Evolutionary conservation across 352 stramenopile genomes (phyloP), one percentile per base, ranked within the genome.

Genomic region (Globisporangium spiculum): DNA sequence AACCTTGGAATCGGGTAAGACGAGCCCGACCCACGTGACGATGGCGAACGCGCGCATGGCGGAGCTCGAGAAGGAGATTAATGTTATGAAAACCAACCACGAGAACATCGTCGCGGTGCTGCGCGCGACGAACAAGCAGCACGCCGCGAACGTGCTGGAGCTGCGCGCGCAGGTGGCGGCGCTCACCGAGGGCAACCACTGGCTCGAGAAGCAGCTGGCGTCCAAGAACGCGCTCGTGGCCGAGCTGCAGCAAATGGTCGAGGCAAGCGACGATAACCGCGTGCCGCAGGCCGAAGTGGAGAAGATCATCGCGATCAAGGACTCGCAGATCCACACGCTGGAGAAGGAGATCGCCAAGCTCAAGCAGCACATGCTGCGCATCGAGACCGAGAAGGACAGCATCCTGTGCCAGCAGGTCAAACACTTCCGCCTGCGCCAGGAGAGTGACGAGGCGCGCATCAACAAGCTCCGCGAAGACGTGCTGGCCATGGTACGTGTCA

Each of bases 51-150:
- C 69, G 1, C 79, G 83, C 20, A 62, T 90, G n/a, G 63, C 65
- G 1, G 83, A 90, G 63, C 74, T 91, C 4, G 81, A 91, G 55
- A 74, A 69, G n/a, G 83, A 90, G 71, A 89, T 91, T 55, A 75
- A 65, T 65, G 72, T 70, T 58, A 89, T 84, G 74, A 79, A 80
- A 6, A 85, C 78, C 2, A 91, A 85, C 65, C 81, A 91, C 71
- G 80, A 89, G 67, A 91, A 90, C 68, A 76, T 90, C 44, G 80
- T 91, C 20, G 81, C 81, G 1, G 81, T 89, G 57, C 74, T 91
- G 3, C 78, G 83, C 30, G 80, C 81, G 22, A 89, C 80, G 65
- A 91, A 91, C 73, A 86, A 88, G 60, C 81, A 91, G 67, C 81
- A 90, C 61, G 81, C 81, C 1, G 78, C 63, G 22, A 90, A 90